Evolutionary conservation across 2,329 filamentous ascomycete genomes (phyloP).

Genomic region (Cordyceps cicadae): DNA sequence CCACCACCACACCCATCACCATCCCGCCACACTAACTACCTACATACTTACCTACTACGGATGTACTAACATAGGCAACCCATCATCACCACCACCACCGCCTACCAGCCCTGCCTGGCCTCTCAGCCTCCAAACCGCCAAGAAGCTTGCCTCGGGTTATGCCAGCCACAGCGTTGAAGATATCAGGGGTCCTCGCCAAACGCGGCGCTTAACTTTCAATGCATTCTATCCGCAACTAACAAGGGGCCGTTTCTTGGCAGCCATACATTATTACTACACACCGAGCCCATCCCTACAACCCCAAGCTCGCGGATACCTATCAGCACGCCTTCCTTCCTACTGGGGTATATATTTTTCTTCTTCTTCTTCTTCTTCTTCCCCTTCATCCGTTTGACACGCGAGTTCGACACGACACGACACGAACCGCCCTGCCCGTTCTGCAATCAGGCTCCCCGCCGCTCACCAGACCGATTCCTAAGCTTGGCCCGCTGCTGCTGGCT

Average conservation of each 20-base stretch:
- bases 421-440: background rate
- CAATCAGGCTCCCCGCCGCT: background rate
- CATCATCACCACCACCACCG: background rate
- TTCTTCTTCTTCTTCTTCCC: background rate
- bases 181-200: background rate
- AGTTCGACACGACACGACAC: background rate
- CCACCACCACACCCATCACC: no score
- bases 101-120: background rate
- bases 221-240: background rate
- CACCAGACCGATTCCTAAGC: background rate
- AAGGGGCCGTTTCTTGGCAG: background rate
- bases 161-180: background rate
- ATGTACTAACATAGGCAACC: no score
- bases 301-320: background rate
- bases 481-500: conserved; percentile 15
- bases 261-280: background rate
- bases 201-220: background rate
- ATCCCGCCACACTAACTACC: no score
- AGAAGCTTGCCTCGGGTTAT: background rate
- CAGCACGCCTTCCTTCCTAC: background rate
- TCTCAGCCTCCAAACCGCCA: background rate
- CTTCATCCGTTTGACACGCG: no score
- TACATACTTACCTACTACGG: no score
- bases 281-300: background rate
- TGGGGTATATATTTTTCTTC: background rate